Evolutionary conservation across 768 basidiomycete genomes (phyloP), one percentile per base, ranked within the genome.

Genomic region (Psilocybe tampanensis): DNA sequence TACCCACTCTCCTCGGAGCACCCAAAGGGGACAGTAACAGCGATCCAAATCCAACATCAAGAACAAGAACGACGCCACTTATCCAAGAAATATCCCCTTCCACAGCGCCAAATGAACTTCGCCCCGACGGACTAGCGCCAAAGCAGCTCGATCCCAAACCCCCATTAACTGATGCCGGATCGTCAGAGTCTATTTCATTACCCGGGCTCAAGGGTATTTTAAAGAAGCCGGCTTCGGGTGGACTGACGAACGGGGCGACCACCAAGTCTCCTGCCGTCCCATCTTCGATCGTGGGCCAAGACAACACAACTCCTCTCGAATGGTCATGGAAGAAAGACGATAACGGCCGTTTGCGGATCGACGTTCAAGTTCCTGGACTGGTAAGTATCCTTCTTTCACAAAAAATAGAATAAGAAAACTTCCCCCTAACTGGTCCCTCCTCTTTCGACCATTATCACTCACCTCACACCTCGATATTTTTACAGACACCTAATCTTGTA

Each of bases 301-400:
- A 56, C 26, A 44, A 48, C 51, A 15, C n/a, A 8, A 52, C 70
- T 23, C 79, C 76, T 18, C 66, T 70, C 32, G 68, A 69, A 17
- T 90, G 89, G 88, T 72, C 76, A 8, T 88, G 85, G 80, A 64
- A 70, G 2, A 80, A 80, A 68, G 71, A 63, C 8, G 67, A 69
- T 7, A 71, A 67, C 1, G 73, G 75, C 1, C 64, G 68, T 18
- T 70, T 90, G 57, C 67, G 72, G 57, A 76, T 92, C 42, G 74
- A 72, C 18, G 74, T 89, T 21, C 50, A 72, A 36, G 79, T 90
- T 17, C 84, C 90, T 22, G 71, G 70, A 32, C 70, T 89, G 59
- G 90, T 90, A 70, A 62, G 86, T 75, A 78, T 86, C 18, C 17
- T 22, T 42, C 36, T 15, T 15, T 39, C 36, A 39, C 36, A 39